Base-by-base conservation (phyloP, 805 yeast genomes). In the Lipomyces chichibuensis region DNA sequence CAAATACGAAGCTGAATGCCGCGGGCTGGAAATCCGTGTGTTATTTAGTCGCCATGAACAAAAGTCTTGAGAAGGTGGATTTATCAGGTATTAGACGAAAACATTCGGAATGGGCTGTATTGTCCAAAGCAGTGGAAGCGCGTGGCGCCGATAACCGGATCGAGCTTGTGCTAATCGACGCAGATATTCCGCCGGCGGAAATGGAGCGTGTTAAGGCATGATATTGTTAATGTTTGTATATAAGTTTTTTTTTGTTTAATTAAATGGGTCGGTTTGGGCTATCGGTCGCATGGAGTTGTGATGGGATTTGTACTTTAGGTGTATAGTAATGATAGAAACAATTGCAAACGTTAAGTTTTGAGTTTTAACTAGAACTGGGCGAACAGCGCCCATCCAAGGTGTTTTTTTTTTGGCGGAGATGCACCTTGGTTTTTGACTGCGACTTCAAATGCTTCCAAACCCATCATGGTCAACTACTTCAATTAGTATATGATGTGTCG, bases 11-110 rank as follows among this genome's bases (percentile, higher is more conserved):
- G 27, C 39, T 69, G 13, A 53, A 39, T 17, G 23, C 51, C 13
- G 29, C 60, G 7, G 67, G 68, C 33, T 69, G 71, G 71, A 62
- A 60, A 17, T 51, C 39, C 27, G 20, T 69, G 13, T 69, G 71
- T 59, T 69, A 69, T 59, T 43, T 69, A 33, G 63, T 69, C 11
- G 56, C 65, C 46, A 69, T 69, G 71, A 54, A 53, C 33, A 37
- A 52, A 20, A 27, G 46, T 35, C 56, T 69, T 25, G 59, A 59
- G 51, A 35, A 25, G 14, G 49, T 69, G 37, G 64, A 64, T 23
- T 32, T 69, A n/a, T 25, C 63, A 2, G 70, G 67, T 46, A 20
- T 61, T 52, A 14, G 46, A 29, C 67, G 71, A 20, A 62, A 60
- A 37, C 27, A 29, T 13, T 32, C 64, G 6, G 71, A 69, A 13